Conservation (phyloP, 768 basidiomycete species). For the Leucosporidium yakuticum region DNA sequence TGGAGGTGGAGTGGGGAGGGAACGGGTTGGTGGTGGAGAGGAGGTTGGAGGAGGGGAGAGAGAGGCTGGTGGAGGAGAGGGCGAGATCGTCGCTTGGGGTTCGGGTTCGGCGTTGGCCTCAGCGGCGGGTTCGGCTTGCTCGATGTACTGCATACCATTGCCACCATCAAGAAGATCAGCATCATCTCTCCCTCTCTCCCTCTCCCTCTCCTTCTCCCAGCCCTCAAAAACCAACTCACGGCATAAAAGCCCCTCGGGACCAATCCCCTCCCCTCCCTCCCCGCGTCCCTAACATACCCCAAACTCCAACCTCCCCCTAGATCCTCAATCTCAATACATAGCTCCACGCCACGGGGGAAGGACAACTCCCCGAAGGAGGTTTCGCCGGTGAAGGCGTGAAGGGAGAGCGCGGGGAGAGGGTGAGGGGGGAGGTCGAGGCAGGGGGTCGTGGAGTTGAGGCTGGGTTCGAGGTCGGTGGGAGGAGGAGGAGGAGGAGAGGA, state of each 20-base stretch:
- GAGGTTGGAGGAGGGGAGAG: background rate
- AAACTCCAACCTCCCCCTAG: conserved; percentile 32
- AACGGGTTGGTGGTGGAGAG: background rate
- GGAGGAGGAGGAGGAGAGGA: background rate
- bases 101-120: no score
- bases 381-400: conserved; percentile 25
- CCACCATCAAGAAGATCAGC: background rate
- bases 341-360: background rate
- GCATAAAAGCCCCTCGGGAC: conserved; percentile 30
- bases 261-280: conserved; percentile 23
- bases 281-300: conserved; percentile 8
- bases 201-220: no score
- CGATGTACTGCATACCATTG: background rate
- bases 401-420: conserved; percentile 12
- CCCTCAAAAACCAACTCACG: background rate
- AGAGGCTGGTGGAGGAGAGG: background rate
- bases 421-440: conserved; percentile 6
- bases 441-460: background rate
- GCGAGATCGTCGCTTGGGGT: no score
- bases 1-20: background rate
- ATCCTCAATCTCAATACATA: conserved; percentile 27
- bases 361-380: conserved; percentile 23
- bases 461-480: background rate
- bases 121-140: background rate
- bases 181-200: no score